Percentiles rank a stretch among this genome's conserved stretches.
phyloP scores from a whole-genome alignment of 768 basidiomycete genomes.

The Auricularia sp. region DNA sequence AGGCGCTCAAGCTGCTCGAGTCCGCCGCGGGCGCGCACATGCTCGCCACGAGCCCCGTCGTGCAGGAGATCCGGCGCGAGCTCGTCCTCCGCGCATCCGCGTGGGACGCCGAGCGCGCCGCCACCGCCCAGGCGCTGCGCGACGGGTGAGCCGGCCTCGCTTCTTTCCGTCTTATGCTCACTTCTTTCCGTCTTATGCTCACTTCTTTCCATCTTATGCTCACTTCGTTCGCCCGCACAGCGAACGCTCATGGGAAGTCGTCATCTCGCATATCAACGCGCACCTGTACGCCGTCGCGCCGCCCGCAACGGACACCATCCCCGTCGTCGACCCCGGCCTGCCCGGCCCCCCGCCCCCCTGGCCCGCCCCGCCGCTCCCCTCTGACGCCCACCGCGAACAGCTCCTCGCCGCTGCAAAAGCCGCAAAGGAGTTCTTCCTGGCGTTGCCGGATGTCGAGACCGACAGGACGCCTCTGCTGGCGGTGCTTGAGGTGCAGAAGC shows the following conservation, averaged over 20 bases:
- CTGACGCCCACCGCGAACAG: background rate
- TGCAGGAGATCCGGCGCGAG: constrained; percentile 65
- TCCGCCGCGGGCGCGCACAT: constrained; percentile 59
- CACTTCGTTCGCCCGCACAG: constrained; percentile 20
- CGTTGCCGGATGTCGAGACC: constrained; percentile 44
- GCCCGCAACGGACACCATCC: background rate
- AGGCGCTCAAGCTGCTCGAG: constrained; percentile 57
- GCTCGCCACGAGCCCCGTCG: constrained; percentile 58
- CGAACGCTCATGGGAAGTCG: constrained; percentile 82
- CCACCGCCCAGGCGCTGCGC: constrained; percentile 24
- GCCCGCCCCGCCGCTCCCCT: background rate
- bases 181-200: background rate
- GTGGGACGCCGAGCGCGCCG: constrained; percentile 49
- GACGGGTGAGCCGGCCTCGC: constrained; percentile 36
- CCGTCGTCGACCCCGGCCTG: background rate
- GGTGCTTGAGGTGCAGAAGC: constrained; percentile 64
- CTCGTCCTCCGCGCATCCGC: constrained; percentile 52
- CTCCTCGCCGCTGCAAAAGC: background rate
- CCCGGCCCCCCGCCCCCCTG: background rate
- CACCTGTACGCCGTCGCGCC: constrained; percentile 30
- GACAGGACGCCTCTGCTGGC: constrained; percentile 71
- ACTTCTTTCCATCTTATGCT: background rate
- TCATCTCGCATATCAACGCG: constrained; percentile 61
- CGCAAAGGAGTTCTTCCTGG: constrained; percentile 34
- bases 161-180: background rate